Evolutionary conservation across 495 filamentous ascomycete genomes (phyloP), one percentile per base, ranked within the genome.

Genomic region (Penicillium daleae): DNA sequence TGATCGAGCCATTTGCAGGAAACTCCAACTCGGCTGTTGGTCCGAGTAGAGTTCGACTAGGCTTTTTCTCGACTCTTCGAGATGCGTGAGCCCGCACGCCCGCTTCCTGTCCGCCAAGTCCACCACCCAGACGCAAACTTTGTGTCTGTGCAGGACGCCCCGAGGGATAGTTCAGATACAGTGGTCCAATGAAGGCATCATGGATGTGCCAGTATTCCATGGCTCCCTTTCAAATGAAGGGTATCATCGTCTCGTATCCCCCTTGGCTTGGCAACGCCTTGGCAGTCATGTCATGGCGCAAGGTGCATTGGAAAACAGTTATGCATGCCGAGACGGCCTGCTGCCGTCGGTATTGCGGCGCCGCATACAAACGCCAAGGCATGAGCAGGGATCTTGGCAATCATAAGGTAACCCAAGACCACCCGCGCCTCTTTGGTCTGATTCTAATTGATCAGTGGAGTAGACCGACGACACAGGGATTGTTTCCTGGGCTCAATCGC

Each of bases 281-380:
- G 75, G 71, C 70, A 50, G 54, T n/a, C 37, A 67, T 64, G 72
- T 74, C 69, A 63, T 69, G 50, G 63, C 46, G 58, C 62, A 46
- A 59, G 42, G 55, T 35, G 57, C 22, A 39, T 24, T 60, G 27
- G 53, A 12, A 17, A 12, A 17, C 35, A 31, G 19, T 15, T 57
- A 67, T 60, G 61, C 42, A 67, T 62, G 65, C 62, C 62, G 12
- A 61, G 54, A 59, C 42, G 52, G 56, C 51, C 52, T 53, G 8
- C 31, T 56, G 48, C 60, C 39, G 40, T 54, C 39, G 54, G 29
- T 17, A 17, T 21, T 37, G 22, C 27, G 17, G 26, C 19, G 22
- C 17, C 31, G 33, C 35, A 31, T 55, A 61, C 48, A 59, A 59
- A 50, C 10, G 17, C 26, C 49, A 31, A 51, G 46, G 12, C n/a